Evolutionary conservation across 495 filamentous ascomycete species (phyloP).

Genomic region (Chaetomidium leptoderma): DNA sequence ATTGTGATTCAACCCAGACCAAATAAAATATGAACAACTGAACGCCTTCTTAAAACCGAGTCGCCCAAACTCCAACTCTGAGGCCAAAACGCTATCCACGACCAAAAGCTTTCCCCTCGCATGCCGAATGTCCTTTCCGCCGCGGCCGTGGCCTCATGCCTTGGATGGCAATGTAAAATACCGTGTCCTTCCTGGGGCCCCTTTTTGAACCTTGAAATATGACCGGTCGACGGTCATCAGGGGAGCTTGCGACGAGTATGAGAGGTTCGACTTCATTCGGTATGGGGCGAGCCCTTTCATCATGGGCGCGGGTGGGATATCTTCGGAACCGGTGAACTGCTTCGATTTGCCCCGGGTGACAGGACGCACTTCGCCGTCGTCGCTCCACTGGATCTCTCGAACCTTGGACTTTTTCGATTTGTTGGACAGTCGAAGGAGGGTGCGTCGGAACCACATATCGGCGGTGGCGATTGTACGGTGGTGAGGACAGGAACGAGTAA

Average conservation of each 20-base stretch:
- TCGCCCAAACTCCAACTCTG: too few species aligned
- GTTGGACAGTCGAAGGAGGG: conserved; percentile 3
- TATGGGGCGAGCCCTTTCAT: neutral
- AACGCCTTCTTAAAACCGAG: too few species aligned
- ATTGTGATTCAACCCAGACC: too few species aligned
- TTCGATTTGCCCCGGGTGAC: conserved; percentile 18
- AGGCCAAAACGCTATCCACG: neutral
- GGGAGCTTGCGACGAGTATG: conserved; percentile 14
- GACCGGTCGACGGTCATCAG: neutral
- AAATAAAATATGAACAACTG: too few species aligned
- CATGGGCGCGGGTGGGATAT: neutral
- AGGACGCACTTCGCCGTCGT: conserved; percentile 12
- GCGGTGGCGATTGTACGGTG: neutral
- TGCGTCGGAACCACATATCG: conserved; percentile 12
- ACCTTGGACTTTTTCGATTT: conserved; percentile 6
- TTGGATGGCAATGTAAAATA: neutral
- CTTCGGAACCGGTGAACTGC: conserved; percentile 2
- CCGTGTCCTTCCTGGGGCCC: neutral
- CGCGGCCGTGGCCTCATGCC: neutral
- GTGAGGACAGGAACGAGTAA: neutral
- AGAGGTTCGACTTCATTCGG: conserved; percentile 12
- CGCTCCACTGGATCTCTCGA: conserved; percentile 1
- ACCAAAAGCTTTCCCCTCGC: too few species aligned
- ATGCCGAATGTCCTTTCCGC: too few species aligned
- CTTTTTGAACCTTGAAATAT: too few species aligned